Conservation (phyloP, 345 rosid species). For the Sisymbrium irio region DNA sequence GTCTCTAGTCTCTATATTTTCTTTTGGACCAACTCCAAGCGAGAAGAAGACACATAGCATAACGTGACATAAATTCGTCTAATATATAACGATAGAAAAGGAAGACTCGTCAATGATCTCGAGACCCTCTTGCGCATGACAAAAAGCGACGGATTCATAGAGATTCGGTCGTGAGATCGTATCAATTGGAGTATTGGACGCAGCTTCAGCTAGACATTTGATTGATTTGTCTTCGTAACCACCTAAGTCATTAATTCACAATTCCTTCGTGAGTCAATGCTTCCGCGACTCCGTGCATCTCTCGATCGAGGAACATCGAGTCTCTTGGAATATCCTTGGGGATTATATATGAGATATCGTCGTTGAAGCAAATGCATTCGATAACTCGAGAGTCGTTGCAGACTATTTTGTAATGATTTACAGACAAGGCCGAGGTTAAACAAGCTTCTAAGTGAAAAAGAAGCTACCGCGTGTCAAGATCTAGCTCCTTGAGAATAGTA, state of each 20-base stretch:
- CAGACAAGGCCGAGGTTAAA: background rate
- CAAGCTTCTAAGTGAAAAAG: background rate
- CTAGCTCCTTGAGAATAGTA: background rate
- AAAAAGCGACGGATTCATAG: background rate
- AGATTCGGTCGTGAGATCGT: background rate
- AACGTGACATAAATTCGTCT: background rate
- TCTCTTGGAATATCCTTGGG: too few relatives aligned
- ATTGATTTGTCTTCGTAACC: too few relatives aligned
- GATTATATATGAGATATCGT: too few relatives aligned
- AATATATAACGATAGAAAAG: background rate
- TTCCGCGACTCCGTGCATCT: too few relatives aligned
- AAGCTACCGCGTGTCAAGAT: background rate
- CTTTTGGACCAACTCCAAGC: background rate
- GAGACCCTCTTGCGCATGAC: background rate
- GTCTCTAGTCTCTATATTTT: background rate
- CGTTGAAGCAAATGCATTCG: too few relatives aligned
- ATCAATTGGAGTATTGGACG: background rate
- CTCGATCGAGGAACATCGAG: too few relatives aligned
- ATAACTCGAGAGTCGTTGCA: too few relatives aligned
- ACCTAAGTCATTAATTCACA: too few relatives aligned
- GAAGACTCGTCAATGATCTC: background rate
- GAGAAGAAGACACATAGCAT: background rate
- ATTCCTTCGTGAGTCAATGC: too few relatives aligned
- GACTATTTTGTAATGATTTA: background rate
- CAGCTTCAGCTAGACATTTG: background rate